A percentile compares a stretch with the other conserved stretches of the same genome.
These are phyloP conservation scores for Fusarium temperatum DNA, from an alignment of 2,329 filamentous ascomycete species.

Conservation along the genomic window DNA sequence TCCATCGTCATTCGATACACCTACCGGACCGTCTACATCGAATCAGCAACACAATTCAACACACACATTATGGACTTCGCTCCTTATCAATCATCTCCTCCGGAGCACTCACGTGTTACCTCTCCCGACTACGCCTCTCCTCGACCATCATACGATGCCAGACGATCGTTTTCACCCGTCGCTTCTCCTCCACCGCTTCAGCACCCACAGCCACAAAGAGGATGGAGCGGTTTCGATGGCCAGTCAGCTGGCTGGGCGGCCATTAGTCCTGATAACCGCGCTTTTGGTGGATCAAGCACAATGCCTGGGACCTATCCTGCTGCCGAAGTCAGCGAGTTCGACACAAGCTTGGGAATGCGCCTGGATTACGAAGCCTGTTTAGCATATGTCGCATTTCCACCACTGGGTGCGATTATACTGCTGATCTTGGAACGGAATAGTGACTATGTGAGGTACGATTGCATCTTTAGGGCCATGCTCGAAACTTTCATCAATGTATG, in stretches of 20 bases:
- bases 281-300: constrained; percentile 34
- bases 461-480: neutral
- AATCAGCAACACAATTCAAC: neutral
- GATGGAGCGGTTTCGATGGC: constrained; percentile 57
- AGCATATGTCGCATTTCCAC: constrained; percentile 87
- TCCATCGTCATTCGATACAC: neutral
- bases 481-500: neutral
- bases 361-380: constrained; percentile 91
- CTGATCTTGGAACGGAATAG: constrained; percentile 91
- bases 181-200: constrained; percentile 53
- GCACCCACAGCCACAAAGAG: constrained; percentile 65
- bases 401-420: constrained; percentile 84
- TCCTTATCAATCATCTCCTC: constrained; percentile 92
- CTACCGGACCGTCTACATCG: neutral
- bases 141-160: constrained; percentile 63
- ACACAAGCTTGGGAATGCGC: constrained; percentile 86
- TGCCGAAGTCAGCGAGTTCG: constrained; percentile 79
- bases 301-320: constrained; percentile 52
- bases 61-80: constrained; percentile 83
- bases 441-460: constrained; percentile 88
- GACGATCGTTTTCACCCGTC: constrained; percentile 63
- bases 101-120: constrained; percentile 82
- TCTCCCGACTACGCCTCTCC: constrained; percentile 70
- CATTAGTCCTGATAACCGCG: constrained; percentile 30
- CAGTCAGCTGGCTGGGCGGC: constrained; percentile 45